Conservation (phyloP, 768 basidiomycete genomes). For the Rhodotorula toruloides region DNA sequence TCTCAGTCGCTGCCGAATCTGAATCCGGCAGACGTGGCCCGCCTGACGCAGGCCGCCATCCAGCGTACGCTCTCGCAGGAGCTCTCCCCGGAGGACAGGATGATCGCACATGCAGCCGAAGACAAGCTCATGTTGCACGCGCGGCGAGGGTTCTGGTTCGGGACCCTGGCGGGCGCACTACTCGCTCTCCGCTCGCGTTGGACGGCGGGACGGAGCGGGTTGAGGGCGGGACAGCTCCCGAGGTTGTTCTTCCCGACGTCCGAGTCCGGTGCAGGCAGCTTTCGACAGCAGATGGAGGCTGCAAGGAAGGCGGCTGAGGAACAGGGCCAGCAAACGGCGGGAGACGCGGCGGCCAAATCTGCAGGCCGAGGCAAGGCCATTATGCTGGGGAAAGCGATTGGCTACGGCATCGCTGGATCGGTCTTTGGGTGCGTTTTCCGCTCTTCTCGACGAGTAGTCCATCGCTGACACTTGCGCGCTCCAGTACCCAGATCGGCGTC, state of each 20-base stretch:
- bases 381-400: slow-evolving; percentile 26
- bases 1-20: background rate
- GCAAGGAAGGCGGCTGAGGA: slow-evolving; percentile 25
- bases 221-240: slow-evolving; percentile 13
- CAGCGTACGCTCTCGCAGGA: background rate
- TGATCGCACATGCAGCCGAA: slow-evolving; percentile 12
- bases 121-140: slow-evolving; percentile 6
- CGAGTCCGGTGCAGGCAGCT: slow-evolving; percentile 16
- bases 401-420: slow-evolving; percentile 22
- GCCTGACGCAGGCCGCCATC: slow-evolving; percentile 4
- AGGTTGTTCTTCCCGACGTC: slow-evolving; percentile 23
- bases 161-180: slow-evolving; percentile 14
- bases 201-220: slow-evolving; percentile 10
- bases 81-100: slow-evolving; percentile 11
- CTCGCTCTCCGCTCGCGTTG: slow-evolving; percentile 17
- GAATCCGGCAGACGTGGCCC: slow-evolving; percentile 5
- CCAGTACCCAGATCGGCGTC: slow-evolving; percentile 18
- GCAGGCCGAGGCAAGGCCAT: slow-evolving; percentile 15
- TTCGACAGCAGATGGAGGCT: slow-evolving; percentile 3
- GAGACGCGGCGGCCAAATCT: slow-evolving; percentile 13
- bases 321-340: background rate
- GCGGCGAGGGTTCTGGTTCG: slow-evolving; percentile 16
- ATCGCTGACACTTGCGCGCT: background rate
- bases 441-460: no score
- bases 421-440: slow-evolving; percentile 9